Percentiles rank a stretch among this genome's conserved stretches.
Evolutionary conservation across 225 moss, liverwort and hornwort species (phyloP).

Genomic region (Climacium dendroides): DNA sequence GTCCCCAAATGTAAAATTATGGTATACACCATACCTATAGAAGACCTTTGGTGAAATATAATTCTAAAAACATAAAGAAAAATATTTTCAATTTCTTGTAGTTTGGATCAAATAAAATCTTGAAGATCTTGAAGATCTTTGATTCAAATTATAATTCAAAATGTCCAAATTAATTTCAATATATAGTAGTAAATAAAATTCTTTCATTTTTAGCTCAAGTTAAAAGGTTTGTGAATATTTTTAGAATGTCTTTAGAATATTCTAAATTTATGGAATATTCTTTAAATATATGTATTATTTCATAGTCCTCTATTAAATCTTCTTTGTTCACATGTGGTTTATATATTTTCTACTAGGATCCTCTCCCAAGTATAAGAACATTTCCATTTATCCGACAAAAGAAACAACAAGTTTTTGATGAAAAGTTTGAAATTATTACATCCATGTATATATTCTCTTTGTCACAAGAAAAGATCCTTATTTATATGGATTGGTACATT

Average conservation of each 20-base stretch:
- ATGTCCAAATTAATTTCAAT: neutral
- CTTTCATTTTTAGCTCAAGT: neutral
- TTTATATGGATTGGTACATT: neutral
- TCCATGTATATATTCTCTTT: rapidly evolving
- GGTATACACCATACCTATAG: too few species aligned
- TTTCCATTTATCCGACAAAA: neutral
- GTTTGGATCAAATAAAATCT: too few species aligned
- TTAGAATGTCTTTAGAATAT: neutral
- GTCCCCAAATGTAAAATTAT: neutral
- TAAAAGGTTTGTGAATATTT: neutral
- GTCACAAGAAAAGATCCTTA: neutral
- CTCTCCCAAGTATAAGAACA: rapidly evolving
- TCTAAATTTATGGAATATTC: neutral
- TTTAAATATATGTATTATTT: neutral
- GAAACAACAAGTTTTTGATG: neutral
- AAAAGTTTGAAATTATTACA: neutral
- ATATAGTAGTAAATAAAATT: neutral
- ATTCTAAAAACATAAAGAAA: too few species aligned
- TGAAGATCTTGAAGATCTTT: too few species aligned
- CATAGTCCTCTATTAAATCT: neutral
- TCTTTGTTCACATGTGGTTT: rapidly evolving
- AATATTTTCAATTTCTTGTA: too few species aligned
- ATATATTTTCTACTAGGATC: neutral
- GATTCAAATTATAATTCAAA: neutral
- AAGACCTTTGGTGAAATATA: too few species aligned